Base-by-base conservation (phyloP, 2,329 filamentous ascomycete species). In the Corinectria fuckeliana region DNA sequence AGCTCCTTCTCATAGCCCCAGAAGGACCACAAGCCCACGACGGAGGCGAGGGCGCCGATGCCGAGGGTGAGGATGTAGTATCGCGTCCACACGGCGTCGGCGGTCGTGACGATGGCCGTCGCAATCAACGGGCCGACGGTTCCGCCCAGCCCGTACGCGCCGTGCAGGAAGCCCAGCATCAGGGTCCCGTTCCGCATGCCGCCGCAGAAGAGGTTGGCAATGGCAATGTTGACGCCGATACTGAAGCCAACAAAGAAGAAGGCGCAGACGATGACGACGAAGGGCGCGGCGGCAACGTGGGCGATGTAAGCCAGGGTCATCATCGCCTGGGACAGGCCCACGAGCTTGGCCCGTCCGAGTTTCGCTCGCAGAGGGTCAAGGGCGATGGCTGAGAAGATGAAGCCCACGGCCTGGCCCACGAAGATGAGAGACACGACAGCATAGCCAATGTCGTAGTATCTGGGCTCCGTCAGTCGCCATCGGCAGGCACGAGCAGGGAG, bases 391-490 rank as follows among this genome's bases (percentile, higher is more conserved):
- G 90, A 89, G 11, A 83, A 74, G 69, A 96, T 88, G 77, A 92
- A 96, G 14, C 92, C 92, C 4, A 89, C 64, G 0, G 92, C 91
- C 67, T 91, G 91, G 42, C 88, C 85, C 26, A 95, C 84, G 78
- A 95, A 96, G 69, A 96, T 91, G 34, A 94, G 79, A 2, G 92
- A 94, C 3, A 95, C 90, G 8, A 92, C 76, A 2, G 88, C 89
- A 72, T 95, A 94, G 39, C 88, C 89, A 56, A 95, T 91, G 58
- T 81, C 66, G 71, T 94, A 96, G 68, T 90, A 74, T 42, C 83
- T 86, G 44, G 7, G 3, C n/a, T 11, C 11, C 9, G 2, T 25
- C 4, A 50, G 32, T 62, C 30, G 2, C 2, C 1, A 3, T 38
- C 7, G 16, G 26, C 13, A 13, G 21, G 4, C 1, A 8, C 6